Conservation (phyloP, 192 early-diverging fungal genomes). For the Coemansia sp. region DNA sequence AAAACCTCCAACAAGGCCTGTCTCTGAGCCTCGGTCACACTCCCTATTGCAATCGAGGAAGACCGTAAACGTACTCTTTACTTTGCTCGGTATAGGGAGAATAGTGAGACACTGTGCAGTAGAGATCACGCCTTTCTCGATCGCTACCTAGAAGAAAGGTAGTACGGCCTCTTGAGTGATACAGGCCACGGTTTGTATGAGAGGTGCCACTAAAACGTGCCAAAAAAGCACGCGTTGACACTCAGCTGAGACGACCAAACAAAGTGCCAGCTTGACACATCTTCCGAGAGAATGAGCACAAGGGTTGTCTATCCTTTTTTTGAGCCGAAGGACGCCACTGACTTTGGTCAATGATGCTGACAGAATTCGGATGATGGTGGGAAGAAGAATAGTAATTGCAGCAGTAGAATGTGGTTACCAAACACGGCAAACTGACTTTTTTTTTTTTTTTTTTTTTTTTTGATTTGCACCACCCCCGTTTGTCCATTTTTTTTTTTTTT, state of each 20-base stretch:
- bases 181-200: background rate
- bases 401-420: conserved; percentile 11
- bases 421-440: background rate
- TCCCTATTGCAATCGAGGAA: background rate
- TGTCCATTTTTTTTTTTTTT: too few species aligned
- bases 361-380: background rate
- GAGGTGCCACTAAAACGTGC: background rate
- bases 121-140: conserved; percentile 3
- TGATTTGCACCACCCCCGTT: background rate
- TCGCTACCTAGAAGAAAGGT: background rate
- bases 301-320: background rate
- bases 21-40: background rate
- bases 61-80: background rate
- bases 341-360: background rate
- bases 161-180: background rate
- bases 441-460: background rate
- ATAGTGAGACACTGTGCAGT: background rate
- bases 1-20: too few species aligned
- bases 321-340: background rate
- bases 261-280: background rate
- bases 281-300: background rate
- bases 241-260: background rate
- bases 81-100: background rate
- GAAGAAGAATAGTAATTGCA: conserved; percentile 2
- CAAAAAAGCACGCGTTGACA: background rate